These are phyloP conservation scores for Omphalotus guepiniiformis DNA, from an alignment of 768 basidiomycete genomes.

Conservation along the genomic window DNA sequence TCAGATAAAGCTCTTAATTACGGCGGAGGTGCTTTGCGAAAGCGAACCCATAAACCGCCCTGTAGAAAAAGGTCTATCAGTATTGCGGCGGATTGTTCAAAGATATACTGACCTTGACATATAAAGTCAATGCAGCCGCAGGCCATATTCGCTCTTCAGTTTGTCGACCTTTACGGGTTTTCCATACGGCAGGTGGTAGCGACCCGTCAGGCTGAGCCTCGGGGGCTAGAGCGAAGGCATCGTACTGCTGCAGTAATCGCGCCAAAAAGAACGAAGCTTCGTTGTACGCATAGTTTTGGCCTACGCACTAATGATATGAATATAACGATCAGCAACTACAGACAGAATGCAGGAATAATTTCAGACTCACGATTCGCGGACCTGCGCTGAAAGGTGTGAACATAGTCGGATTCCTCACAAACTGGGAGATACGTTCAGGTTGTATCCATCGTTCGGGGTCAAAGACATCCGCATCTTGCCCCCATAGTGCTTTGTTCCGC, in stretches of 20 bases:
- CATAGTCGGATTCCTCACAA: conserved; percentile 60
- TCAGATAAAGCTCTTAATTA: too few species aligned
- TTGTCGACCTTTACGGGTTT: conserved; percentile 43
- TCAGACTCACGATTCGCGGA: conserved; percentile 45
- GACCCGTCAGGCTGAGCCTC: conserved; percentile 62
- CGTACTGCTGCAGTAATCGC: conserved; percentile 61
- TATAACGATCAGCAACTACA: not conserved
- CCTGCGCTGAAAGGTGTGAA: conserved; percentile 74
- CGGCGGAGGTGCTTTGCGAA: conserved; percentile 5
- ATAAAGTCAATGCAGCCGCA: conserved; percentile 58
- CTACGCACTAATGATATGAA: conserved; percentile 46
- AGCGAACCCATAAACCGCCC: conserved; percentile 5
- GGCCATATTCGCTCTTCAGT: conserved; percentile 58
- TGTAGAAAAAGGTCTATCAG: not conserved
- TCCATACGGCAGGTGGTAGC: conserved; percentile 60
- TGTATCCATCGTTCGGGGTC: conserved; percentile 78
- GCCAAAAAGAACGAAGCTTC: conserved; percentile 73
- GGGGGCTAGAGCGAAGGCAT: conserved; percentile 51
- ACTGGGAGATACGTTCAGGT: conserved; percentile 42
- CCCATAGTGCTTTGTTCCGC: conserved; percentile 67
- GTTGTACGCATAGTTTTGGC: conserved; percentile 74
- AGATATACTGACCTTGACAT: conserved; percentile 48
- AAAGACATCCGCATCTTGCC: conserved; percentile 70
- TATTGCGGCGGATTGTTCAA: not conserved
- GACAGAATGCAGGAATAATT: not conserved